Evolutionary conservation across 176 grass and related monocot genomes (phyloP), one percentile per base, ranked within the genome.

Genomic region (bread wheat (Triticum aestivum)): DNA sequence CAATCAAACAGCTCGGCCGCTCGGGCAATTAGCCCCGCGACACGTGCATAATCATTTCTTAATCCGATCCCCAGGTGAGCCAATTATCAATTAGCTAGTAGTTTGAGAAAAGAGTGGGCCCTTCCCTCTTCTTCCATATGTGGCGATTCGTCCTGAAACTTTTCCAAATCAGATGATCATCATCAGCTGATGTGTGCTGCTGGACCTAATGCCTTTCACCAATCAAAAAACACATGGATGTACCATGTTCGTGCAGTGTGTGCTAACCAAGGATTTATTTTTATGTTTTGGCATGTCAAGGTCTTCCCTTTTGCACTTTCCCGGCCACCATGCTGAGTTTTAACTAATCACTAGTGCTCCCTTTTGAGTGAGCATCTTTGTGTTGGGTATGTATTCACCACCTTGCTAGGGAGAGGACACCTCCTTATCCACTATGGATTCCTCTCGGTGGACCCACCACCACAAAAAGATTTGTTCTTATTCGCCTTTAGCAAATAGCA

Each of bases 361-460:
- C 63, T 94, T 89, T 84, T 41, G 38, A 90, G 85, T 90, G 90
- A 89, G 87, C 90, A 94, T 94, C 77, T 87, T 65, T 71, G 6
- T 56, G 14, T 77, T 76, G 44, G 23, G 73, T 75, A 76, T 85
- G 64, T 52, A 78, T 79, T 86, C 88, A 81, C 61, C 83, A 18
- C 26, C 69, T 87, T 64, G 41, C 12, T 3, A 74, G n/a, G 73
- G 7, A 51, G 24, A 77, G 82, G 69, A 44, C 80, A 85, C 82
- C 87, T 82, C 75, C 87, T 88, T 90, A 94, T 92, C 90, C 87
- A 92, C 70, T 87, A 80, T 38, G 76, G 90, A 80, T 90, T 84
- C 88, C 35, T 87, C 52, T 63, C 27, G 9, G 38, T 81, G 80
- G 91, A 44, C 51, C 61, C 29, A 71, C 37, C 54, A 82, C 56